Evolutionary conservation across 768 basidiomycete species (phyloP), one percentile per base, ranked within the genome.

Genomic region (Floccularia luteovirens): DNA sequence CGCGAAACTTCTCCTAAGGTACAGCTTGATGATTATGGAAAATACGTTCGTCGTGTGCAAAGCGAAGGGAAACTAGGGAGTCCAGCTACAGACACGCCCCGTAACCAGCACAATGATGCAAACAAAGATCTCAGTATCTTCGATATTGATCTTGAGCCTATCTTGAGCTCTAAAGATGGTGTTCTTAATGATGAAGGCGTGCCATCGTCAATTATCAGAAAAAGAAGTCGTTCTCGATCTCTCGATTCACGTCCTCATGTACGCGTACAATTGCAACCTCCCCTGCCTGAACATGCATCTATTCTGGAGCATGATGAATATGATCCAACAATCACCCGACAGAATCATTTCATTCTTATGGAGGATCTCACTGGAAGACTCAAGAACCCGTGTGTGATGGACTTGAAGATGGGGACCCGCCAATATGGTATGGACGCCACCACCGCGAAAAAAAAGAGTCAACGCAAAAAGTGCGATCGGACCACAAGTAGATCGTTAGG

Each of bases 401-500:
- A 99, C 61, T 68, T 99, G 51, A 99, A 99, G 70, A 98, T 98
- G 96, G 96, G 96, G n/a, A 97, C 93, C 22, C 72, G 96, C 24
- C 96, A 99, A 64, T 97, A 98, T 61, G 96, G 96, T 14, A 87
- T 94, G 66, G 90, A 96, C 50, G 96, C 96, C 19, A 86, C 84
- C 6, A 64, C 81, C 1, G 69, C 79, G 38, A 99, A 99, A 69
- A 97, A 96, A 76, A 92, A 86, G 67, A 97, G 93, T 56, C 96
- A 99, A 66, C 78, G 93, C 40, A 96, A 96, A 64, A 99, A 99
- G 63, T 98, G 96, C 56, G 92, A 96, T 56, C 73, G 85, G 40
- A 97, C 96, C 38, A 98, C 96, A 16, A 97, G 92, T 58, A 70
- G 89, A 48, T 74, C 80, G 11, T 63, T 97, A 32, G 96, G 96